Percentiles rank a stretch among this genome's conserved stretches.
These are phyloP conservation scores for Stagonosporopsis chrysanthemi DNA, from an alignment of 2,329 filamentous ascomycete genomes.

Conservation along the genomic window DNA sequence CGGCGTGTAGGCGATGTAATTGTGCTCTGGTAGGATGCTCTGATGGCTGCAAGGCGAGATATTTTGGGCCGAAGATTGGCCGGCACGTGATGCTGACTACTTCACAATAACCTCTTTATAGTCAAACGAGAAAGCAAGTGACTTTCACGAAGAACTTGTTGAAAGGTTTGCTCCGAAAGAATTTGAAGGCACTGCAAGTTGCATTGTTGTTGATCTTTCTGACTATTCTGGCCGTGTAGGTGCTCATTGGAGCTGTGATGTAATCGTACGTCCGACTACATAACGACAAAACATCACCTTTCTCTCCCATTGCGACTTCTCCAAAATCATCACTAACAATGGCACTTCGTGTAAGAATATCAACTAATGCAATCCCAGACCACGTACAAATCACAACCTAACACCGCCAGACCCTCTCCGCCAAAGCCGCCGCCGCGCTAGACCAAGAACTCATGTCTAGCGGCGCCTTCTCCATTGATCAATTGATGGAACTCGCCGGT, in stretches of 20 bases:
- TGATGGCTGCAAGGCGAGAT: slow-evolving; percentile 6
- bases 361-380: background rate
- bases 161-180: no score
- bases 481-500: slow-evolving; percentile 96
- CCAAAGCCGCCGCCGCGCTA: slow-evolving; percentile 85
- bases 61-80: slow-evolving; percentile 29
- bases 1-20: background rate
- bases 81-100: slow-evolving; percentile 26
- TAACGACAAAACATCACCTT: background rate
- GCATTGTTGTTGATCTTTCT: no score
- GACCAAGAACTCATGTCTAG: slow-evolving; percentile 94
- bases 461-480: slow-evolving; percentile 88
- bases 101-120: background rate
- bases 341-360: slow-evolving; percentile 25
- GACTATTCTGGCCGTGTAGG: background rate
- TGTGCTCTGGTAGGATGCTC: background rate
- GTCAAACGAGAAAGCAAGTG: no score
- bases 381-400: no score
- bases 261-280: slow-evolving; percentile 14
- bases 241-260: slow-evolving; percentile 15
- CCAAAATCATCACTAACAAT: slow-evolving; percentile 7
- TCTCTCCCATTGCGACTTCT: background rate
- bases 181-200: no score
- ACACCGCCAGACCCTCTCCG: slow-evolving; percentile 75
- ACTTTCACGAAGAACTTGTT: no score